phyloP scores from a whole-genome alignment of 805 yeast species.

The Sugiyamaella floridensis region DNA sequence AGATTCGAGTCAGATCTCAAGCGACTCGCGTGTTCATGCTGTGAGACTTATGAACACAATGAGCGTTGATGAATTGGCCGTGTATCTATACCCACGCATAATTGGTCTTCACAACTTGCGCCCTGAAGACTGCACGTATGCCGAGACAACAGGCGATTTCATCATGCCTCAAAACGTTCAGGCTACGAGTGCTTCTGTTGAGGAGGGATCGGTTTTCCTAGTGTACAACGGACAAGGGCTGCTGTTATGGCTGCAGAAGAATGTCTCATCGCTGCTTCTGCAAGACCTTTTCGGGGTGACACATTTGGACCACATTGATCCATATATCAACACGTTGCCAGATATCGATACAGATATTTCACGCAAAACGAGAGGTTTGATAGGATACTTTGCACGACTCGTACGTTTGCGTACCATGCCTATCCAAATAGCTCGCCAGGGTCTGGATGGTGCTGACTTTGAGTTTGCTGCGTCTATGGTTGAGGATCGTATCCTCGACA shows the following conservation, averaged over 20 bases:
- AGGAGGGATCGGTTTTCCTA: constrained; percentile 71
- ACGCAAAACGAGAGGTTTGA: constrained; percentile 55
- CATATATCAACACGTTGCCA: constrained; percentile 57
- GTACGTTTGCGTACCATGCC: constrained; percentile 38
- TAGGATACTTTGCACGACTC: constrained; percentile 45
- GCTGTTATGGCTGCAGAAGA: constrained; percentile 61
- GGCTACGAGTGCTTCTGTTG: constrained; percentile 37
- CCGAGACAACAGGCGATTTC: constrained; percentile 34
- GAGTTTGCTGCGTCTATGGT: constrained; percentile 55
- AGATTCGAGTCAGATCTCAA: constrained; percentile 40
- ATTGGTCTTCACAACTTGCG: constrained; percentile 61
- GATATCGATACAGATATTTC: constrained; percentile 62
- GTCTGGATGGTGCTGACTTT: constrained; percentile 52
- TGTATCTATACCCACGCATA: constrained; percentile 73
- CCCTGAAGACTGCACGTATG: constrained; percentile 49
- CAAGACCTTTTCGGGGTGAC: constrained; percentile 69
- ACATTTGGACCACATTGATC: constrained; percentile 39
- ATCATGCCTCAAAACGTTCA: constrained; percentile 45
- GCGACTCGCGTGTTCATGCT: constrained; percentile 60
- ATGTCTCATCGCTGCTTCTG: constrained; percentile 58
- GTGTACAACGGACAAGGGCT: constrained; percentile 60
- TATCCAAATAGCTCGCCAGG: constrained; percentile 57
- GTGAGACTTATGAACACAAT: constrained; percentile 45
- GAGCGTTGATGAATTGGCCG: constrained; percentile 50
- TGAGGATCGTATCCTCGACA: constrained; percentile 61